These are phyloP conservation scores for Hanseniaspora uvarum DNA, from an alignment of 1,139 yeast genomes.

Conservation along the genomic window DNA sequence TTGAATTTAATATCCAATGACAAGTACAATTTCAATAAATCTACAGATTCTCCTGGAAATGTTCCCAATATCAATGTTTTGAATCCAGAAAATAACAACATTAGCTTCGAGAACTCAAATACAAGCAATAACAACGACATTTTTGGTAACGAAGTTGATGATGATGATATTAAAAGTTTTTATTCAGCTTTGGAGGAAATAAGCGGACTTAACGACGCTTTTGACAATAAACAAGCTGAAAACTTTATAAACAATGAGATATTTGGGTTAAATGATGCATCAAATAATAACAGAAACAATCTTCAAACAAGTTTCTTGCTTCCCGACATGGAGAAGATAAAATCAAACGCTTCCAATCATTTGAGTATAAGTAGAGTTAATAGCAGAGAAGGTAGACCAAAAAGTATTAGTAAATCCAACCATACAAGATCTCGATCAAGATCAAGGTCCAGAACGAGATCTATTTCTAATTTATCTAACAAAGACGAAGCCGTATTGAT, in stretches of 20 bases:
- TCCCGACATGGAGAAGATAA: constrained; percentile 8
- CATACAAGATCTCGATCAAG: constrained; percentile 6
- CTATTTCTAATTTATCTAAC: constrained; percentile 2
- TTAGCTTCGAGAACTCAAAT: not conserved
- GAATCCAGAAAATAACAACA: not conserved
- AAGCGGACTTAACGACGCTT: not conserved
- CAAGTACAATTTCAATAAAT: not conserved
- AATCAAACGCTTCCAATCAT: not conserved
- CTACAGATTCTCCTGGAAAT: not conserved
- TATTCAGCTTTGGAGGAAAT: constrained; percentile 11
- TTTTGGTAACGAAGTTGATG: not conserved
- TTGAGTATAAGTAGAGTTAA: constrained; percentile 1
- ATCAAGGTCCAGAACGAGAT: constrained; percentile 13
- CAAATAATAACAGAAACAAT: not conserved
- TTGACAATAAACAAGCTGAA: not conserved
- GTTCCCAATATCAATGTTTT: not conserved
- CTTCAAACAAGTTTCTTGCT: constrained; percentile 1
- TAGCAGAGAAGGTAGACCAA: constrained; percentile 14
- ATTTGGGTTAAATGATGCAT: not conserved
- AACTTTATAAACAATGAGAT: not conserved
- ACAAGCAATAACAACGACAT: not conserved
- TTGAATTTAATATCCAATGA: not conserved
- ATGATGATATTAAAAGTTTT: constrained; percentile 14
- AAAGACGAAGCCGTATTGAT: not conserved
- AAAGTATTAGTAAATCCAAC: constrained; percentile 1